Percentiles rank a stretch among this genome's conserved stretches.
Conservation (phyloP, 2,329 filamentous ascomycete species). For the Esteya vermicola region DNA sequence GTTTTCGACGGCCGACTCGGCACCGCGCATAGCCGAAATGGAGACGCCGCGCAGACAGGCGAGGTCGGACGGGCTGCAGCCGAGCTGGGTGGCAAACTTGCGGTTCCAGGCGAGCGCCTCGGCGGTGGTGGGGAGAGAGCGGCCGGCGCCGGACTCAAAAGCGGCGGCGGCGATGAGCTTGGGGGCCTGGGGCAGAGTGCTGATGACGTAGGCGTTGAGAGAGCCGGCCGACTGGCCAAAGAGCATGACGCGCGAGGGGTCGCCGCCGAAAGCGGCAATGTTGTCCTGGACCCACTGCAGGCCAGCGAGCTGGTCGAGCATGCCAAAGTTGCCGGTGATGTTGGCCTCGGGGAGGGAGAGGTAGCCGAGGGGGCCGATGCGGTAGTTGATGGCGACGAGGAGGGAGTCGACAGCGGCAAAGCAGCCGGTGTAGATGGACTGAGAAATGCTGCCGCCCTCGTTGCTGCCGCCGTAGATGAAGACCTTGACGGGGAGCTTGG, state of each 20-base stretch:
- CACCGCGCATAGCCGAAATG: neutral
- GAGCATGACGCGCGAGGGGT: neutral
- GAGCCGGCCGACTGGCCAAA: conserved; percentile 15
- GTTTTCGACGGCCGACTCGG: neutral
- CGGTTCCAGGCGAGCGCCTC: conserved; percentile 4
- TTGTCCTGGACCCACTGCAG: conserved; percentile 5
- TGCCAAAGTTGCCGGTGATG: neutral
- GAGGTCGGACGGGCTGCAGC: conserved; percentile 13
- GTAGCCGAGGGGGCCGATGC: neutral
- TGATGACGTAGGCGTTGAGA: conserved; percentile 12
- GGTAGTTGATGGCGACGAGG: neutral
- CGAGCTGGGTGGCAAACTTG: conserved; percentile 10
- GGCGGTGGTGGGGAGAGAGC: conserved; percentile 8
- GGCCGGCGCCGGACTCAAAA: conserved; percentile 14
- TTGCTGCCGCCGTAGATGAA: conserved; percentile 14
- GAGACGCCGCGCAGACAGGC: neutral
- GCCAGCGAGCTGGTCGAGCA: conserved; percentile 1
- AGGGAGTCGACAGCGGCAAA: neutral
- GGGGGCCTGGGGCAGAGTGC: conserved; percentile 14
- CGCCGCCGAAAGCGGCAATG: conserved; percentile 5
- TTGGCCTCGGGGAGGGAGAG: neutral
- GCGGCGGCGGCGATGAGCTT: conserved; percentile 12
- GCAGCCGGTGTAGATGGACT: neutral
- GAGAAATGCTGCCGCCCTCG: conserved; percentile 1
- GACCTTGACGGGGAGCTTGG: conserved; percentile 17